Conservation (phyloP, 306 rosid genomes). For the Elaeagnus macrophylla region DNA sequence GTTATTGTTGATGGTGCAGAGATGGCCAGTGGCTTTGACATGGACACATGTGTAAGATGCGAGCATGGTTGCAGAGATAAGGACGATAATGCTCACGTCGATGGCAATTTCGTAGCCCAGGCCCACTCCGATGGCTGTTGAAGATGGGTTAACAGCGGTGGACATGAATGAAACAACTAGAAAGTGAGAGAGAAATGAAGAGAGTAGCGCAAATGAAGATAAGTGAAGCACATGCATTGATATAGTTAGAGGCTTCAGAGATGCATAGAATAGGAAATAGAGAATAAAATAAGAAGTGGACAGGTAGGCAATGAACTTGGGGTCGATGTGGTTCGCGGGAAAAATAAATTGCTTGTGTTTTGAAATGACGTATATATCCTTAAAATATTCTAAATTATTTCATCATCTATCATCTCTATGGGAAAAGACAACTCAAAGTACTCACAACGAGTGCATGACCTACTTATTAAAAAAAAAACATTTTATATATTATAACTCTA, state of each 20-base stretch:
- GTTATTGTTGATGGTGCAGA: no score
- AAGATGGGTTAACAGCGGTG: constrained; percentile 30
- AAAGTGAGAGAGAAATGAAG: not conserved
- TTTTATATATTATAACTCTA: no score
- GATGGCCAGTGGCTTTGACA: constrained; percentile 27
- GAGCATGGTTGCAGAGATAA: constrained; percentile 62
- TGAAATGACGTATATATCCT: no score
- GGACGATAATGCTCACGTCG: constrained; percentile 57
- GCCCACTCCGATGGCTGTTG: constrained; percentile 31
- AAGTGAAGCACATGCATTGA: no score
- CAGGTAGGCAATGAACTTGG: constrained; percentile 16
- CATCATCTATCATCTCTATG: no score
- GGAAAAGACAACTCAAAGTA: no score
- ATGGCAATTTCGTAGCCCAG: constrained; percentile 63
- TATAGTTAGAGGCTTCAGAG: no score
- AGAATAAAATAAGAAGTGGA: not conserved
- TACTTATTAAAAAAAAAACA: no score
- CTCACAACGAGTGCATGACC: no score
- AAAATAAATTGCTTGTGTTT: constrained; percentile 29
- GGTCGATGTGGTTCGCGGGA: constrained; percentile 39
- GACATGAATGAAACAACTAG: constrained; percentile 23
- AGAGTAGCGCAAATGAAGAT: constrained; percentile 9
- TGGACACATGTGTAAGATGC: constrained; percentile 50
- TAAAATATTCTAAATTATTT: no score
- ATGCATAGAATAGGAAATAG: no score